phyloP scores from a whole-genome alignment of 2,329 filamentous ascomycete species.

The Alternaria brassicae region DNA sequence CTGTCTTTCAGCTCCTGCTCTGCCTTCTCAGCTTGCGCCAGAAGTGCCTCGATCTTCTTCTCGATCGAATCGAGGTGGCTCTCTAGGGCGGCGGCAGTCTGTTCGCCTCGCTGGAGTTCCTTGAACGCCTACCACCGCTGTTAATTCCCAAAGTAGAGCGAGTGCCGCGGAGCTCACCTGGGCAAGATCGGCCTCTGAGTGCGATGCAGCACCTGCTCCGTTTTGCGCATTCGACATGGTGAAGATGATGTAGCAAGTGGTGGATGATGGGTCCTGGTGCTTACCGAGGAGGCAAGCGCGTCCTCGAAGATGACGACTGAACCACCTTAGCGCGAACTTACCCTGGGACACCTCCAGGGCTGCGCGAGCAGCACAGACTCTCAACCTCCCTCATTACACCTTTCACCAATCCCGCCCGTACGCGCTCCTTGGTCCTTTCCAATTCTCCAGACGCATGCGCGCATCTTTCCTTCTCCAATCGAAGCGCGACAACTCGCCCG shows the following conservation, averaged over 20 bases:
- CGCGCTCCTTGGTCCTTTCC: slow-evolving; percentile 22
- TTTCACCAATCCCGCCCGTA: slow-evolving; percentile 27
- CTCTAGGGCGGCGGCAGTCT: slow-evolving; percentile 62
- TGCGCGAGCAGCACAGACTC: slow-evolving; percentile 34
- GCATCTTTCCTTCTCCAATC: slow-evolving; percentile 20
- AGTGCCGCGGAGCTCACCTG: slow-evolving; percentile 30
- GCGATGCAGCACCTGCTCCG: slow-evolving; percentile 28
- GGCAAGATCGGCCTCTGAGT: slow-evolving; percentile 46
- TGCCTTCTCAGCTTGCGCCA: slow-evolving; percentile 57
- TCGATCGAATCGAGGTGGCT: slow-evolving; percentile 62
- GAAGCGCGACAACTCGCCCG: slow-evolving; percentile 35
- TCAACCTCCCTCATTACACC: slow-evolving; percentile 31
- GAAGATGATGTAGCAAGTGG: slow-evolving; percentile 17
- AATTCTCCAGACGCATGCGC: slow-evolving; percentile 30
- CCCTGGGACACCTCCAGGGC: slow-evolving; percentile 23
- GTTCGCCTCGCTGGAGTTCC: slow-evolving; percentile 62
- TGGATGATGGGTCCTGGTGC: slow-evolving; percentile 21
- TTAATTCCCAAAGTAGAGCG: slow-evolving; percentile 17
- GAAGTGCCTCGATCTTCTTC: slow-evolving; percentile 61
- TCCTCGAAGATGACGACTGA: slow-evolving; percentile 40
- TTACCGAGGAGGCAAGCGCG: slow-evolving; percentile 12
- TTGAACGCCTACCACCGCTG: slow-evolving; percentile 55
- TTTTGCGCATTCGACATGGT: slow-evolving; percentile 45
- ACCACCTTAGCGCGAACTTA: slow-evolving; percentile 38
- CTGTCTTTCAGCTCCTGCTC: slow-evolving; percentile 39